Evolutionary conservation across 495 filamentous ascomycete genomes (phyloP).

Genomic region (Hyaloscypha hepaticicola): DNA sequence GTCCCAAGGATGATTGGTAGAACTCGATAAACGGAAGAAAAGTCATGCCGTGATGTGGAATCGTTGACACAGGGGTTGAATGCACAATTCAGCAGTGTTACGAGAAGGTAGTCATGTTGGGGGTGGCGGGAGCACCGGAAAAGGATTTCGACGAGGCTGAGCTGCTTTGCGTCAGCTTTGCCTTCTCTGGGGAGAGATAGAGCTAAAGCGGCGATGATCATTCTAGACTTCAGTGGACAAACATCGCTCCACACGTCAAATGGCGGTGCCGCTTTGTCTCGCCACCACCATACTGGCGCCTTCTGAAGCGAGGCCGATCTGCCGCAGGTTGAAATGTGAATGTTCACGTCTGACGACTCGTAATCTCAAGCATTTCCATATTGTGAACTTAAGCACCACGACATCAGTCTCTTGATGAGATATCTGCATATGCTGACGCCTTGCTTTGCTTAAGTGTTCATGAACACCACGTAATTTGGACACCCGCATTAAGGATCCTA

Average conservation of each 20-base stretch:
- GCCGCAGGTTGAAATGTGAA: too few relatives aligned
- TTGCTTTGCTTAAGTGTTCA: not conserved
- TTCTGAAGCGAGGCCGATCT: constrained; percentile 17
- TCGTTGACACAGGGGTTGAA: not conserved
- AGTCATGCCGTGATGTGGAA: too few relatives aligned
- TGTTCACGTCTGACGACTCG: constrained; percentile 8
- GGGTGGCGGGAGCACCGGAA: not conserved
- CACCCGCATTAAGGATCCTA: not conserved
- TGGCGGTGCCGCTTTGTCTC: too few relatives aligned
- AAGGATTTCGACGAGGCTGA: not conserved
- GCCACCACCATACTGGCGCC: constrained; percentile 7
- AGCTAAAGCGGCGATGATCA: too few relatives aligned
- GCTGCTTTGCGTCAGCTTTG: not conserved
- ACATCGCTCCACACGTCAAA: too few relatives aligned
- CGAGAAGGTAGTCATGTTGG: not conserved
- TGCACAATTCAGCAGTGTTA: not conserved
- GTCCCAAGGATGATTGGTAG: too few relatives aligned
- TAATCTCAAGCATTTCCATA: constrained; percentile 2
- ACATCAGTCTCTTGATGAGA: constrained; percentile 25
- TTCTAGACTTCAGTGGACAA: too few relatives aligned
- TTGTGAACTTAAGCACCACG: constrained; percentile 1
- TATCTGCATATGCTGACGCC: not conserved
- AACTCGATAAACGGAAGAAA: too few relatives aligned
- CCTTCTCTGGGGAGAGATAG: too few relatives aligned
- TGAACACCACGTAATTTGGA: not conserved